Evolutionary conservation across 371 early-diverging fungal species (phyloP), one percentile per base, ranked within the genome.

Genomic region (Actinomortierella ambigua): DNA sequence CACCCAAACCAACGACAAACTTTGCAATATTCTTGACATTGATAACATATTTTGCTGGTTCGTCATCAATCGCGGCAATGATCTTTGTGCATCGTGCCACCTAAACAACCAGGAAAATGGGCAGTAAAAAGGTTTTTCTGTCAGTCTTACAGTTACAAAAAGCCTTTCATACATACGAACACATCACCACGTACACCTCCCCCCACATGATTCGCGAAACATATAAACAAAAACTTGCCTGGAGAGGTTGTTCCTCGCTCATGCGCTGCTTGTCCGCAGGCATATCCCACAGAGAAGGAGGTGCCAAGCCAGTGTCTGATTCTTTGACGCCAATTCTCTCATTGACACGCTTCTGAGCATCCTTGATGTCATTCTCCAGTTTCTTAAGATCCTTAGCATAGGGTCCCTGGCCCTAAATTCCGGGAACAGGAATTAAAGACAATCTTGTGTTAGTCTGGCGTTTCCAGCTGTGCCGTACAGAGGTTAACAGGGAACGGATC

Each of bases 21-120:
- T 99, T 99, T 50, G 99, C 99, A 76, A 99, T 98, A 81, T 99
- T 97, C 84, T 97, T 97, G 55, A 99, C 94, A 77, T 95, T 96
- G 75, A 99, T 99, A 62, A 99, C 90, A 80, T 99, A 99, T 86
- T 98, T 98, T 43, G 92, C 89, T 39, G 84, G 79, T 61, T 87
- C 87, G 53, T 91, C 91, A 34, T 83, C 86, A 23, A 81, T 80
- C 24, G 90, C 89, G 68, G 89, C 87, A 68, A 98, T 97, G 65
- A 98, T 96, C 79, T 99, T 99, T 69, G 97, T 98, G 84, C 98
- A 98, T 43, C 97, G 89, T 6, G 99, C 99, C 15, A 98, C 96
- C 88, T 90, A 61, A 26, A 59, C 39, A 22, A 55, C 9, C 42
- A 52, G 18, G 40, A 8, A 3, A 46, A 43, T 47, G 26, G 27